phyloP scores from a whole-genome alignment of 768 basidiomycete genomes.

The Phylloporus sp. region DNA sequence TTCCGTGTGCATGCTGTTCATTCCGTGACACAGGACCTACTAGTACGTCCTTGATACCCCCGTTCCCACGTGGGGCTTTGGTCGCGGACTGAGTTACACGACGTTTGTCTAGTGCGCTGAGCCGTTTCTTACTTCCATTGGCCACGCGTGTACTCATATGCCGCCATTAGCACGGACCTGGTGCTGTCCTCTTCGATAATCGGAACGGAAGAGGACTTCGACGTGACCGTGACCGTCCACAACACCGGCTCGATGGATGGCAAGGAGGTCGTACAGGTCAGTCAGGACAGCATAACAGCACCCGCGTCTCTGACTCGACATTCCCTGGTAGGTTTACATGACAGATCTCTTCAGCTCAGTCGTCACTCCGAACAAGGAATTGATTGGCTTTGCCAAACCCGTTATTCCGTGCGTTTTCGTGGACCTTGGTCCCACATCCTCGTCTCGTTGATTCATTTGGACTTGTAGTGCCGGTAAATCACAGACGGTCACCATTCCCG shows the following conservation, averaged over 20 bases:
- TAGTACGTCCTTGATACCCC: constrained; percentile 22
- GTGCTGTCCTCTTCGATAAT: constrained; percentile 31
- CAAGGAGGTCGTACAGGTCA: constrained; percentile 61
- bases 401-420: constrained; percentile 43
- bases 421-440: not conserved
- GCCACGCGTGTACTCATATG: not conserved
- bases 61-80: constrained; percentile 21
- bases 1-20: too few relatives aligned
- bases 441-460: not conserved
- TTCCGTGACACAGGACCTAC: not conserved
- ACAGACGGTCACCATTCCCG: constrained; percentile 12
- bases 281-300: not conserved
- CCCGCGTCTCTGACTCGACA: not conserved
- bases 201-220: constrained; percentile 44
- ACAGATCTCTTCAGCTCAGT: constrained; percentile 58
- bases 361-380: constrained; percentile 57
- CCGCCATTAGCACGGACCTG: constrained; percentile 9
- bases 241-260: constrained; percentile 55
- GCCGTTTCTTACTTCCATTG: not conserved
- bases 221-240: constrained; percentile 56
- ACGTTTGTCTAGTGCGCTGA: constrained; percentile 19
- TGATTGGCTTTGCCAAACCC: constrained; percentile 61
- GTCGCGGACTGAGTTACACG: constrained; percentile 21
- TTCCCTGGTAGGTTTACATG: constrained; percentile 46
- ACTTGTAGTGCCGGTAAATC: constrained; percentile 18